These are phyloP conservation scores for Pichia sp. DNA, from an alignment of 1,139 yeast genomes.

Conservation along the genomic window DNA sequence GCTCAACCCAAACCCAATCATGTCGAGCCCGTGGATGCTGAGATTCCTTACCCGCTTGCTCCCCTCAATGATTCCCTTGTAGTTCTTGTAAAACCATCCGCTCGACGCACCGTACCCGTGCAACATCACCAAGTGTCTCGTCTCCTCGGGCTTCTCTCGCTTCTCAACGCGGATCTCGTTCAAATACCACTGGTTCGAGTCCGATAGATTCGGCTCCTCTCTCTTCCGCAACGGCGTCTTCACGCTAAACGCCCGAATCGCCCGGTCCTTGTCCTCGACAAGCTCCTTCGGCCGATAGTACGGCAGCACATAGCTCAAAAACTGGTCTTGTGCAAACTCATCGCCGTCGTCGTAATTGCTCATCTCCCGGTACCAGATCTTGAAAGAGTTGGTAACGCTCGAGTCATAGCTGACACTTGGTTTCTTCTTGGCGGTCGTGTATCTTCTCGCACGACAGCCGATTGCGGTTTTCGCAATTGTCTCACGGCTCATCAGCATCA, in stretches of 20 bases:
- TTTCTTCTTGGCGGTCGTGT: not conserved
- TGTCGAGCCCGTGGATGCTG: constrained; percentile 67
- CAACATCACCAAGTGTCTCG: constrained; percentile 55
- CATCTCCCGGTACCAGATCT: constrained; percentile 24
- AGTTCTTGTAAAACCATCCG: constrained; percentile 79
- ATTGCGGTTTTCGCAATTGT: not conserved
- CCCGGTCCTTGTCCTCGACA: constrained; percentile 2
- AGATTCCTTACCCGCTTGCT: constrained; percentile 22
- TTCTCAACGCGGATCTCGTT: constrained; percentile 25
- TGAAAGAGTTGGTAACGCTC: constrained; percentile 14
- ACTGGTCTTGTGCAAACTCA: constrained; percentile 25
- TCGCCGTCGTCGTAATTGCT: constrained; percentile 21
- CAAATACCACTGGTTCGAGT: constrained; percentile 18
- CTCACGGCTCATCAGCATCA: not conserved
- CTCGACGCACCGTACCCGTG: constrained; percentile 94
- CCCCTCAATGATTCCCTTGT: constrained; percentile 45
- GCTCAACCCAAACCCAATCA: constrained; percentile 81
- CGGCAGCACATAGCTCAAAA: constrained; percentile 27
- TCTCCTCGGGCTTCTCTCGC: not conserved
- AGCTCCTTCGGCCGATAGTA: constrained; percentile 24
- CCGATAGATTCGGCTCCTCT: constrained; percentile 3
- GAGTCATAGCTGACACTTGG: not conserved
- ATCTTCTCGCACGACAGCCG: too few species aligned
- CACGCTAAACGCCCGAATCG: constrained; percentile 18
- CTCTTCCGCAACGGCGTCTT: constrained; percentile 15